Evolutionary conservation across 139 green algal genomes (phyloP), one percentile per base, ranked within the genome.

Genomic region (Nannochloris sp.): DNA sequence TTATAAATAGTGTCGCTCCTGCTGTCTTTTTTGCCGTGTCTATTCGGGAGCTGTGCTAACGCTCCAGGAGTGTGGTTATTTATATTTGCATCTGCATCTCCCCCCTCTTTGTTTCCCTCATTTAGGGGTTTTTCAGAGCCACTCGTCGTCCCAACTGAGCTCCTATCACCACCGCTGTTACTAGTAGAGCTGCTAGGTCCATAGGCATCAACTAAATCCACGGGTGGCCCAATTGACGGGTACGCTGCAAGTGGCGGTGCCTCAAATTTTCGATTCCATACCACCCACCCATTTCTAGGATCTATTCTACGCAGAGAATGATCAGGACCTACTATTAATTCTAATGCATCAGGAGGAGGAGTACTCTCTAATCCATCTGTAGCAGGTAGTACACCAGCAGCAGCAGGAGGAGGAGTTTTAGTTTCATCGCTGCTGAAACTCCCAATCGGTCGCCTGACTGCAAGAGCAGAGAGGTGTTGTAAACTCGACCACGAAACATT

Each of bases 161-260:
- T n/a, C n/a, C n/a, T n/a, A n/a, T n/a, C n/a, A n/a, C n/a, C n/a
- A n/a, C n/a, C n/a, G n/a, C n/a, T n/a, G n/a, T n/a, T n/a, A n/a
- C n/a, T n/a, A n/a, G n/a, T n/a, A n/a, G n/a, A n/a, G n/a, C n/a
- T n/a, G n/a, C n/a, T n/a, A n/a, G n/a, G n/a, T n/a, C n/a, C n/a
- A n/a, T n/a, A n/a, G 12, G 24, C 9, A 53, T 34, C 37, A 44
- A 67, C 36, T 44, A 86, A 56, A 53, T 78, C 69, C 59, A 83
- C 69, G 1, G 47, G 27, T 45, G 55, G 69, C 32, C 54, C 56
- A 46, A 30, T 32, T 6, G 12, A 15, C 5, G 56, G 30, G 42
- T 85, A 91, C 0, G 79, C 89, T 2, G 71, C 73, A 0, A 92
- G 65, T 4, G 89, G 85, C 6, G 82, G 80, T 1, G 81, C 66